phyloP scores from a whole-genome alignment of 257 asterid species.

The Nicotiana tabacum region DNA sequence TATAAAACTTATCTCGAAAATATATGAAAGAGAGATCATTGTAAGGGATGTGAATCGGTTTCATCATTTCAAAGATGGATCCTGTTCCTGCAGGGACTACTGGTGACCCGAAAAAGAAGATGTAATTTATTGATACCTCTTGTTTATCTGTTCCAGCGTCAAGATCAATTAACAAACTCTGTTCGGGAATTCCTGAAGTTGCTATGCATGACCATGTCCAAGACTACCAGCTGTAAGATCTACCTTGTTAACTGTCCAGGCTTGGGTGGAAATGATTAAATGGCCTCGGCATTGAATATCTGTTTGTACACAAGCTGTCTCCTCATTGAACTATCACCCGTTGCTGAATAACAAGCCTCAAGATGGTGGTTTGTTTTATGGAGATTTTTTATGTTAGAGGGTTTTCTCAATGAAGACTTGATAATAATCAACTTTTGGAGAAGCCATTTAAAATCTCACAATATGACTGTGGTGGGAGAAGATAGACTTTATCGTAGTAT shows the following conservation, averaged over 20 bases:
- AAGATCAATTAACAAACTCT: not conserved
- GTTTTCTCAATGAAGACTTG: not conserved
- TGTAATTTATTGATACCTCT: not conserved
- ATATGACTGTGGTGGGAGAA: not conserved
- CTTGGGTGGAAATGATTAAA: not conserved
- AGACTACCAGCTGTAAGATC: not conserved
- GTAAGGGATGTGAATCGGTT: slow-evolving; percentile 79
- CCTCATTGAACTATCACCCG: not conserved
- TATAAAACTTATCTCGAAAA: slow-evolving; percentile 50
- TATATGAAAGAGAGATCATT: slow-evolving; percentile 56
- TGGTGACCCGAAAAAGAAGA: slow-evolving; percentile 36
- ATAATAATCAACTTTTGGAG: not conserved
- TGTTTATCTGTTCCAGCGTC: not conserved
- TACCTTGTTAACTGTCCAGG: not conserved
- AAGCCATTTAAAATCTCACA: not conserved
- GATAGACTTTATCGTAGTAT: not conserved
- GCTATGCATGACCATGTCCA: not conserved
- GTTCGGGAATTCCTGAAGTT: not conserved
- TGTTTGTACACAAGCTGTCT: not conserved
- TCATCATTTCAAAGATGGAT: slow-evolving; percentile 66
- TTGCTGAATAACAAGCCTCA: not conserved
- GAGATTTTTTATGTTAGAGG: not conserved
- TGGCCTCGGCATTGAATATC: not conserved
- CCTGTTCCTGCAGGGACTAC: slow-evolving; percentile 69
- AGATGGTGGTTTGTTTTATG: not conserved